Conservation (phyloP, 257 asterid species). For the Ilex aquifolium region DNA sequence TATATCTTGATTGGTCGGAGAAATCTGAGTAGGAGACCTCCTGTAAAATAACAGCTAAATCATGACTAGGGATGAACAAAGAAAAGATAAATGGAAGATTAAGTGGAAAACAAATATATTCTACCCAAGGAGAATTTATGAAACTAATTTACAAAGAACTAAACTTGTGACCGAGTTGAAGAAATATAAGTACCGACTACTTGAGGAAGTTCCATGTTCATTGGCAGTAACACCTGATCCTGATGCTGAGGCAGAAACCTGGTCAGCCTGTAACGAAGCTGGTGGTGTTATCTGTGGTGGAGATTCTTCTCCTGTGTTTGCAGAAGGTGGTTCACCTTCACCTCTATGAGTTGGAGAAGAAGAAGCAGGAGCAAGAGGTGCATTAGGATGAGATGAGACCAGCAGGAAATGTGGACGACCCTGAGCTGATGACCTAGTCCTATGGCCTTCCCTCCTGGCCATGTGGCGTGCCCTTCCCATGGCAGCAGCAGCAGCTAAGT, state of each 20-base stretch:
- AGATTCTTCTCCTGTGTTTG: slow-evolving; percentile 53
- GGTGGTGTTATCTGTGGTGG: slow-evolving; percentile 25
- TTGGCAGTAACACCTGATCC: slow-evolving; percentile 43
- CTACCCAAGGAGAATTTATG: background rate
- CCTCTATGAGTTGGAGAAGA: slow-evolving; percentile 31
- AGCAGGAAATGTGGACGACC: slow-evolving; percentile 78
- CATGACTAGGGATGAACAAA: slow-evolving; percentile 9
- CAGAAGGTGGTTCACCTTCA: slow-evolving; percentile 36
- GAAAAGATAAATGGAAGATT: background rate
- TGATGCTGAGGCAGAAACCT: slow-evolving; percentile 29
- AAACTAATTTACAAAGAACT: background rate
- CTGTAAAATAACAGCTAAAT: slow-evolving; percentile 16
- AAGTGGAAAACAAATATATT: background rate
- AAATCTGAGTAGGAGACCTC: slow-evolving; percentile 46
- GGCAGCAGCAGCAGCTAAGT: slow-evolving; percentile 90
- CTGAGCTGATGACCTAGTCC: slow-evolving; percentile 67
- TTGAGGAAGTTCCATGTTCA: slow-evolving; percentile 37
- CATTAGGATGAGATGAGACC: slow-evolving; percentile 59
- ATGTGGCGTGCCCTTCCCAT: slow-evolving; percentile 91
- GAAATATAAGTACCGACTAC: slow-evolving; percentile 37
- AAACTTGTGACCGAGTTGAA: background rate
- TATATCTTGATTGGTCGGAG: slow-evolving; percentile 61
- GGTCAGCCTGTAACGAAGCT: slow-evolving; percentile 41
- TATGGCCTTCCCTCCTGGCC: slow-evolving; percentile 72
- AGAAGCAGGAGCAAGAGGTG: slow-evolving; percentile 32